These are phyloP conservation scores for Plasmodium adleri DNA, from an alignment of 169 alveolate genomes.

Conservation along the genomic window DNA sequence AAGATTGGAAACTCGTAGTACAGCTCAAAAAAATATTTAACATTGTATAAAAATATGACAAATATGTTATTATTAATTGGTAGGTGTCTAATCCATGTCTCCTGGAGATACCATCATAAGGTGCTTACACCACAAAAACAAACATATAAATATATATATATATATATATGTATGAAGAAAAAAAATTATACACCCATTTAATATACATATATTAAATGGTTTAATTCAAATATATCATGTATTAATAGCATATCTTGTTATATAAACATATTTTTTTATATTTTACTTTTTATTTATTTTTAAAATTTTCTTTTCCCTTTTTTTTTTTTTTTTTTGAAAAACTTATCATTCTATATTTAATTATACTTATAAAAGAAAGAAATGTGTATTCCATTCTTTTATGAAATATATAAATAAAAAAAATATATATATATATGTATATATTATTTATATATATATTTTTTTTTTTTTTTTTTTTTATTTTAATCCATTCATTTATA, in stretches of 20 bases:
- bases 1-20: conserved; percentile 95
- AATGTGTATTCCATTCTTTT: not conserved
- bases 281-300: not conserved
- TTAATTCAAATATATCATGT: not conserved
- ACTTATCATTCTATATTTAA: conserved; percentile 1
- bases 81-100: no score
- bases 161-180: no score
- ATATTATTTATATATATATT: conserved; percentile 10
- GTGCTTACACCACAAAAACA: no score
- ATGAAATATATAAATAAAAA: no score
- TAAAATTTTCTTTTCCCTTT: not conserved
- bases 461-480: not conserved
- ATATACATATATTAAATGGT: not conserved
- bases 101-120: no score
- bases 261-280: not conserved
- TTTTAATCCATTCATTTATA: not conserved
- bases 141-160: no score
- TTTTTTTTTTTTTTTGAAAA: not conserved
- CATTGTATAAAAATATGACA: conserved; percentile 74
- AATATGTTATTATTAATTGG: no score
- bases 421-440: conserved; percentile 2
- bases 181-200: no score
- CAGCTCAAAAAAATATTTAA: conserved; percentile 89
- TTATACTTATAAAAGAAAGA: not conserved
- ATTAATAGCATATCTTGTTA: not conserved